A percentile compares a stretch with the other conserved stretches of the same genome.
These are phyloP conservation scores for Apium graveolens DNA, from an alignment of 129 eudicot genomes.

Conservation along the genomic window DNA sequence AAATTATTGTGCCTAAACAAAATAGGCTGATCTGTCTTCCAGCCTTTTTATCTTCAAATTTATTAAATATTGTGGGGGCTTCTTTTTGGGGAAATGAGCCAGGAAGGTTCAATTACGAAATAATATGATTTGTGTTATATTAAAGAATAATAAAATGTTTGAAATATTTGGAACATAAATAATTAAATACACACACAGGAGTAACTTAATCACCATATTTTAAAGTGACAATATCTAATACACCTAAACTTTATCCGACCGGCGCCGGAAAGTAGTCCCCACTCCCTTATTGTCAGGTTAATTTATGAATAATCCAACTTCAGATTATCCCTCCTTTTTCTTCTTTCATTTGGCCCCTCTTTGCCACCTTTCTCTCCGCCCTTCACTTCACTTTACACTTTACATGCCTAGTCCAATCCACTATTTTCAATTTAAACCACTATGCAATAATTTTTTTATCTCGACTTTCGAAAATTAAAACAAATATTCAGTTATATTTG, in stretches of 20 bases:
- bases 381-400: background rate
- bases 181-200: background rate
- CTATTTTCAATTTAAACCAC: too few relatives aligned
- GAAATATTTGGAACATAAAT: background rate
- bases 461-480: too few relatives aligned
- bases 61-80: background rate
- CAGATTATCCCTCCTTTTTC: background rate
- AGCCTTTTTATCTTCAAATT: background rate
- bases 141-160: background rate
- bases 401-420: background rate
- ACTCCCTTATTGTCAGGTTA: background rate
- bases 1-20: background rate
- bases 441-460: too few relatives aligned
- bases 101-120: background rate
- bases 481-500: too few relatives aligned
- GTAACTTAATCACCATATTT: background rate
- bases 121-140: too few relatives aligned
- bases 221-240: background rate
- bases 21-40: background rate
- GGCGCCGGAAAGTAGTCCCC: slow-evolving; percentile 6
- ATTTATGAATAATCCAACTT: background rate
- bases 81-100: background rate
- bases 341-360: background rate
- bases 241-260: background rate
- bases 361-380: background rate